These are phyloP conservation scores for Hsuehochloa calcarea DNA, from an alignment of 176 grass and related monocot species.

Conservation along the genomic window DNA sequence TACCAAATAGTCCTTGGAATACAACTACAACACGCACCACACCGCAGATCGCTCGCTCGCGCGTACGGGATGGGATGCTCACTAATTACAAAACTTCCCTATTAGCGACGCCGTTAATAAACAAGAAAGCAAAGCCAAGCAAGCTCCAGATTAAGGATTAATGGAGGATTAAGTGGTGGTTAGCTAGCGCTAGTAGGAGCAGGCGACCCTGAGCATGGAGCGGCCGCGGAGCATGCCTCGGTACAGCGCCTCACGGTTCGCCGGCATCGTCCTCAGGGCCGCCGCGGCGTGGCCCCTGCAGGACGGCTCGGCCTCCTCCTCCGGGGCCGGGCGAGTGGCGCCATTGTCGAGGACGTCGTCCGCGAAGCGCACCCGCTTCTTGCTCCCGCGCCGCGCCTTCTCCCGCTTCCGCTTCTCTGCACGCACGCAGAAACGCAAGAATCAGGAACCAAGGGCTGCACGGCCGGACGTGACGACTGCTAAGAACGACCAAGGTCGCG, in stretches of 20 bases:
- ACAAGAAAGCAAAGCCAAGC: neutral
- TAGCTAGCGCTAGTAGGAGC: slow-evolving; percentile 49
- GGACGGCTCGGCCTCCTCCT: slow-evolving; percentile 5
- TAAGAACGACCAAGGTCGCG: too few species aligned
- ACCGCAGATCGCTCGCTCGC: slow-evolving; percentile 1
- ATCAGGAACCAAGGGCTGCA: neutral
- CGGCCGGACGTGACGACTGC: too few species aligned
- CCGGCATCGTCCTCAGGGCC: slow-evolving; percentile 51
- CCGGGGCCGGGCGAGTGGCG: neutral
- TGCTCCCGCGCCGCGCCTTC: slow-evolving; percentile 44
- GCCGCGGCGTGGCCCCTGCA: slow-evolving; percentile 2
- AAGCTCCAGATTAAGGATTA: neutral
- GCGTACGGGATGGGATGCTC: neutral
- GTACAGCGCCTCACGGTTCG: slow-evolving; percentile 84
- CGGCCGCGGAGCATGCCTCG: slow-evolving; percentile 79
- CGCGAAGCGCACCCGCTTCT: slow-evolving; percentile 87
- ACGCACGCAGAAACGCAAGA: neutral
- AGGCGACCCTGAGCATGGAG: slow-evolving; percentile 61
- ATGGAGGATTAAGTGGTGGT: neutral
- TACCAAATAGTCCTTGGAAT: too few species aligned
- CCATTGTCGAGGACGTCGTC: slow-evolving; percentile 56
- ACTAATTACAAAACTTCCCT: slow-evolving; percentile 49
- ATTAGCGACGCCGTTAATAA: neutral
- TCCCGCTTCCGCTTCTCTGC: slow-evolving; percentile 63
- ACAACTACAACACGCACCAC: neutral